Base-by-base conservation (phyloP, 805 yeast genomes). In the Cyberlindnera maclurae region DNA sequence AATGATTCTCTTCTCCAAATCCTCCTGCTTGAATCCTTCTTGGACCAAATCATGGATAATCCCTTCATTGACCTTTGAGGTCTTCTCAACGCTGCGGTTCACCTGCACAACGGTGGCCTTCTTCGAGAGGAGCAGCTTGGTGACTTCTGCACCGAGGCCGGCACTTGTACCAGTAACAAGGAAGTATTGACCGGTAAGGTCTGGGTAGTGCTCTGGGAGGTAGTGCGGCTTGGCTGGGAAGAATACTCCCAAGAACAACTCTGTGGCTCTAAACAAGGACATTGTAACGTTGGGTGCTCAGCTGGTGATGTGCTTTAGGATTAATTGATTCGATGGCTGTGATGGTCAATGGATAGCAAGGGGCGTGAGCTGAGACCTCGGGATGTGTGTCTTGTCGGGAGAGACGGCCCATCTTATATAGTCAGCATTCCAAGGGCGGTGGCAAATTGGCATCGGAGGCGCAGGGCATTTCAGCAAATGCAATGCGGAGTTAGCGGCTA, bases 71-170 rank as follows among this genome's bases (percentile, higher is more conserved):
- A 61, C 62, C 0, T 31, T 45, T 3, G 49, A 46, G 4, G 67
- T 53, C 43, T 64, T 67, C 13, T 45, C 52, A 33, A 48, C 43
- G 41, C 43, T 57, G 40, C 77, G 59, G 30, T 66, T 65, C 12
- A 62, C 59, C 11, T 62, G 37, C 56, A 64, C 50, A 12, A 67
- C 63, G 11, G 55, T 56, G 15, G 68, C 71, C 24, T 50, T 59
- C 33, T 58, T 49, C n/a, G 36, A 28, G 4, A 56, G 45, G 11
- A 69, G 51, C 9, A 58, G 47, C 38, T 55, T 59, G 4, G 59
- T 54, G 10, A 56, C 50, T 29, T 63, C 58, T 24, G 51, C 55
- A 0, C 67, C 68, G 31, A 63, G 49, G 28, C 68, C 67, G 8
- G 62, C 45, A 16, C 56, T 53, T 1, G 57, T 54, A 12, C 68